Conservation (phyloP, 1,139 yeast species). For the Taphrina communis region DNA sequence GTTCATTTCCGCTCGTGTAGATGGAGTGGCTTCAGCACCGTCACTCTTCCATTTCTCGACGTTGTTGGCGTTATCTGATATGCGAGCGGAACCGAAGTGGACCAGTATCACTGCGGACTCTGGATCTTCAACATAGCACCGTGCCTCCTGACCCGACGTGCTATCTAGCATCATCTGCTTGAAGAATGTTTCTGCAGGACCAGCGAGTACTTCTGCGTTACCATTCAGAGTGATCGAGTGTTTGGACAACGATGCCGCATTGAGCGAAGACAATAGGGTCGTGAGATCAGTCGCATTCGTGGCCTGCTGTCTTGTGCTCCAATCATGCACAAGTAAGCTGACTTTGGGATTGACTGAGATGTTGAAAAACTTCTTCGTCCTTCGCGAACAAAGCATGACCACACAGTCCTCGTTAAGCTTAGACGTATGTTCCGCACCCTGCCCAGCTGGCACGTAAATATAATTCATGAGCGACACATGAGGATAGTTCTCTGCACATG, state of each 20-base stretch:
- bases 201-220: slow-evolving; percentile 62
- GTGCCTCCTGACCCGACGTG: slow-evolving; percentile 64
- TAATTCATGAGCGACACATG: slow-evolving; percentile 90
- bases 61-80: slow-evolving; percentile 33
- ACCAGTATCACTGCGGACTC: slow-evolving; percentile 41
- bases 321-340: slow-evolving; percentile 81
- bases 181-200: slow-evolving; percentile 60
- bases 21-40: slow-evolving; percentile 31
- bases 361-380: slow-evolving; percentile 74
- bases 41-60: slow-evolving; percentile 41
- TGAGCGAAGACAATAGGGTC: slow-evolving; percentile 70
- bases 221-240: slow-evolving; percentile 82
- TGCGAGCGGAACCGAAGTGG: slow-evolving; percentile 38
- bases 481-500: slow-evolving; percentile 70
- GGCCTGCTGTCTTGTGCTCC: slow-evolving; percentile 66
- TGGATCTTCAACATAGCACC: slow-evolving; percentile 51
- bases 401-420: slow-evolving; percentile 57
- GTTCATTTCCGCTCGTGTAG: background rate
- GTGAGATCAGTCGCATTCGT: slow-evolving; percentile 54
- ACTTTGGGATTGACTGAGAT: slow-evolving; percentile 70
- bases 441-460: slow-evolving; percentile 60
- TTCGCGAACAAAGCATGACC: slow-evolving; percentile 70
- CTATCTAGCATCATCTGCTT: slow-evolving; percentile 64
- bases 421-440: slow-evolving; percentile 44
- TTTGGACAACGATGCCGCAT: slow-evolving; percentile 75